A percentile compares a stretch with the other conserved stretches of the same genome.
phyloP scores from a whole-genome alignment of 2,329 filamentous ascomycete species.

The Aspergillus spinulosporus region DNA sequence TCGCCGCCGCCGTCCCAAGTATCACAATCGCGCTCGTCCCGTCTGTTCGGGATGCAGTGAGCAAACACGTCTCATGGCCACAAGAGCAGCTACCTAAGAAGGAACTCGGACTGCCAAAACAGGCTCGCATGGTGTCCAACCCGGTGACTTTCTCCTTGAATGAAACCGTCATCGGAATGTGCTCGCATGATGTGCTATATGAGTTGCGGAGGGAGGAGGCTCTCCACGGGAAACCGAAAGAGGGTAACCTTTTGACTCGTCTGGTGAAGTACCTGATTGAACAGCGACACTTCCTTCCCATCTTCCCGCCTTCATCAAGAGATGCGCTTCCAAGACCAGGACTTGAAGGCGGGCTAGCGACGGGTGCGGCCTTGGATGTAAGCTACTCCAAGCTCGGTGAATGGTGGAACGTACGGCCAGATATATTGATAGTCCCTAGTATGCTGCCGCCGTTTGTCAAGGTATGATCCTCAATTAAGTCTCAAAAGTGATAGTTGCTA shows the following conservation, averaged over 20 bases:
- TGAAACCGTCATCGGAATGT: conserved; percentile 78
- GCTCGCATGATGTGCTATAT: conserved; percentile 78
- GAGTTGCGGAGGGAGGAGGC: conserved; percentile 78
- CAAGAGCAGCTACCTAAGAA: conserved; percentile 69
- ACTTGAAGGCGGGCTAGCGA: conserved; percentile 59
- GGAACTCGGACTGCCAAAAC: conserved; percentile 76
- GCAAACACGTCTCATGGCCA: conserved; percentile 84
- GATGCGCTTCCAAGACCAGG: conserved; percentile 66
- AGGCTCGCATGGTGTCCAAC: conserved; percentile 77
- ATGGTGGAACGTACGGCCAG: conserved; percentile 81
- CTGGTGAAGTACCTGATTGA: conserved; percentile 77
- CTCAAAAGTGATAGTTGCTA: neutral
- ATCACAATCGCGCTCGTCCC: conserved; percentile 82
- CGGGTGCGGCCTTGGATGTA: conserved; percentile 77
- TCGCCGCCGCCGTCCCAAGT: conserved; percentile 69
- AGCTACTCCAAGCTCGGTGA: conserved; percentile 86
- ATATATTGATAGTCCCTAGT: conserved; percentile 81
- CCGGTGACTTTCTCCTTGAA: conserved; percentile 88
- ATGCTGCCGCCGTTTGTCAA: conserved; percentile 82
- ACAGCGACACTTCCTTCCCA: conserved; percentile 85
- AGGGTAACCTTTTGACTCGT: conserved; percentile 63
- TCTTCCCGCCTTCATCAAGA: conserved; percentile 78
- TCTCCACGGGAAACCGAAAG: conserved; percentile 55
- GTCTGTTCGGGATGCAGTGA: conserved; percentile 77
- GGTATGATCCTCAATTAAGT: conserved; percentile 52